These are phyloP conservation scores for Darksidea phi DNA, from an alignment of 495 filamentous ascomycete genomes.

Conservation along the genomic window DNA sequence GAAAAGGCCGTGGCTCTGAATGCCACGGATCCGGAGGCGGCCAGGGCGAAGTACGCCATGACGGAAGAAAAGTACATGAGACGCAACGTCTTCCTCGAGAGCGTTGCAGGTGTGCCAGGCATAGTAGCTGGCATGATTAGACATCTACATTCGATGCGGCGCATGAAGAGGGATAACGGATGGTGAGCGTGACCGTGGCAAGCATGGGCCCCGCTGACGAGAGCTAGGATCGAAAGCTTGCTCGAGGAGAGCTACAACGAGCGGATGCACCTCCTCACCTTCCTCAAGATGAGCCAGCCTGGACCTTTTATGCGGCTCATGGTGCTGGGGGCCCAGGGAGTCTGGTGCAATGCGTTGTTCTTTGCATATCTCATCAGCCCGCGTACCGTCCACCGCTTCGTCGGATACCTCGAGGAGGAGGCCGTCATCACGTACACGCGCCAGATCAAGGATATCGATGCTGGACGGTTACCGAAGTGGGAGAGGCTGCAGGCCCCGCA, in stretches of 20 bases:
- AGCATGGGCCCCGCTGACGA: conserved; percentile 8
- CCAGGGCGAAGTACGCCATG: conserved; percentile 58
- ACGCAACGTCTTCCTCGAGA: conserved; percentile 89
- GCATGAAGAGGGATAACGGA: conserved; percentile 89
- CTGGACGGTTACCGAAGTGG: conserved; percentile 81
- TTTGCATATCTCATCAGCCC: conserved; percentile 84
- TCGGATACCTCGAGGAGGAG: conserved; percentile 95
- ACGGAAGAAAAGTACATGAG: conserved; percentile 74
- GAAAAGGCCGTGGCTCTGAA: conserved; percentile 51
- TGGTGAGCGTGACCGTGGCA: conserved; percentile 55
- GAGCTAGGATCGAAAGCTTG: conserved; percentile 77
- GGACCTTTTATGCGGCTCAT: conserved; percentile 85
- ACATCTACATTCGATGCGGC: conserved; percentile 77
- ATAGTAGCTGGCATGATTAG: conserved; percentile 96
- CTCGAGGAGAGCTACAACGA: conserved; percentile 96
- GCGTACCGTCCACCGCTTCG: conserved; percentile 89
- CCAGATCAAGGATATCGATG: conserved; percentile 80
- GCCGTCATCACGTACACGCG: conserved; percentile 94
- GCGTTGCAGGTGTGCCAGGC: conserved; percentile 89
- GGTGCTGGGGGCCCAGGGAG: conserved; percentile 77
- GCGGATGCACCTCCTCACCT: conserved; percentile 92
- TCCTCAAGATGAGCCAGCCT: conserved; percentile 88
- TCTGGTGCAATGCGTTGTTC: conserved; percentile 96
- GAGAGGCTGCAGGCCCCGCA: conserved; percentile 74
- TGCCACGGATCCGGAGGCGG: conserved; percentile 43